Evolutionary conservation across 2,329 filamentous ascomycete genomes (phyloP), one percentile per base, ranked within the genome.

Genomic region (Colletotrichum spaethianum): DNA sequence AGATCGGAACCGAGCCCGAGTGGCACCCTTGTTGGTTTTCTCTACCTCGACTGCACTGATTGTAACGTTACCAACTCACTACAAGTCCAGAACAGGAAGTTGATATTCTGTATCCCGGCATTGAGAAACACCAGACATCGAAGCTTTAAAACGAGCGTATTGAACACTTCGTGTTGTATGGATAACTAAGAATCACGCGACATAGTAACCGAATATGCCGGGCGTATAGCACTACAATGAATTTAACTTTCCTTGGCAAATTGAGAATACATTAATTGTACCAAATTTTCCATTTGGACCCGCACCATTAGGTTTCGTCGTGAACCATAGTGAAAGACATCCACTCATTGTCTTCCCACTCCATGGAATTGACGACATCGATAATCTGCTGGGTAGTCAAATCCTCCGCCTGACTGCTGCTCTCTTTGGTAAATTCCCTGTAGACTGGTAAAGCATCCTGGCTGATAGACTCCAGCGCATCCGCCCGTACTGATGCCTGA

Each of bases 281-380:
- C 20, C n/a, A 18, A n/a, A 14, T 16, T n/a, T 2, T 40, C 16
- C 23, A 4, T 31, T 5, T 12, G 28, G 28, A 60, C 48, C n/a
- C 5, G 42, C 38, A 14, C 2, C 9, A 1, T 53, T 26, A 52
- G 16, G 18, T 28, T 2, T 50, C 18, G 28, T 72, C 69, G 38
- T 69, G 33, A 28, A 72, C n/a, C 16, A 59, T 59, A 14, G 59
- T 63, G 33, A 69, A 68, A 14, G 69, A 68, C 64, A 72, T 72
- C 69, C 69, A 63, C 36, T 72, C 69, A 11, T 63, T 68, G 38
- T 68, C 64, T 31, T 72, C 69, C 69, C 64, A 68, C 31, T 68
- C 69, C 52, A 72, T 57, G 14, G 64, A 72, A 20, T 62, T 63
- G 6, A 72, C 69, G n/a, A 72, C 64, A 12, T 72, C 64, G 33